Conservation (phyloP, 805 yeast genomes). For the Myxozyma vanderwaltii region DNA sequence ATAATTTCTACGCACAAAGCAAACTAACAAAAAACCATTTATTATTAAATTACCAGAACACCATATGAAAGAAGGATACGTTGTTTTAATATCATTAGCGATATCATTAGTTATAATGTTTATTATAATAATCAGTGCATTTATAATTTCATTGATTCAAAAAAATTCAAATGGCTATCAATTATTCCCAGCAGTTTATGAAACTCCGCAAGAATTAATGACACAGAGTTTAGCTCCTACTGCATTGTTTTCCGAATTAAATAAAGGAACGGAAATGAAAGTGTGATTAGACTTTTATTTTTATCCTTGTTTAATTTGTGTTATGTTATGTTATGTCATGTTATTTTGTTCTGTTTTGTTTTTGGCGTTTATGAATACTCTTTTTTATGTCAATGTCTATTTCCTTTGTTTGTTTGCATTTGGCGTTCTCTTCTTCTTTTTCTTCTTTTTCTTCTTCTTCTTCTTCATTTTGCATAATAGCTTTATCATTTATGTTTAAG, state of each 20-base stretch:
- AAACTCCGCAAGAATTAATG: constrained; percentile 16
- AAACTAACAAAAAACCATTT: background rate
- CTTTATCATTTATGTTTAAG: too few species aligned
- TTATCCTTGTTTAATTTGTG: background rate
- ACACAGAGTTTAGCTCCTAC: constrained; percentile 15
- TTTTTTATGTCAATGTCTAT: too few species aligned
- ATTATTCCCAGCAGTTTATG: constrained; percentile 15
- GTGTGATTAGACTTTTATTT: background rate
- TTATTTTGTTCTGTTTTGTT: background rate
- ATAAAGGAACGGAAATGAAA: background rate
- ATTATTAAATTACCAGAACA: too few species aligned
- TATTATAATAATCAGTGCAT: constrained; percentile 48
- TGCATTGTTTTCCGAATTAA: constrained; percentile 9
- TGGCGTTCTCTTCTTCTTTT: background rate
- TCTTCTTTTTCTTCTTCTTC: background rate
- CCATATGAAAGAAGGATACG: constrained; percentile 57
- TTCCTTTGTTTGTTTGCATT: background rate
- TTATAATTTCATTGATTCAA: constrained; percentile 46
- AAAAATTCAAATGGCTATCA: constrained; percentile 47
- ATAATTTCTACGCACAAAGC: background rate
- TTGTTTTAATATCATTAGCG: constrained; percentile 70
- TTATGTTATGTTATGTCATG: background rate
- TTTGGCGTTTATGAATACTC: background rate
- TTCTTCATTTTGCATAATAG: background rate
- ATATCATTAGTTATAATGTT: constrained; percentile 58